Evolutionary conservation across 352 stramenopile species (phyloP).

Genomic region (Globisporangium nunn): DNA sequence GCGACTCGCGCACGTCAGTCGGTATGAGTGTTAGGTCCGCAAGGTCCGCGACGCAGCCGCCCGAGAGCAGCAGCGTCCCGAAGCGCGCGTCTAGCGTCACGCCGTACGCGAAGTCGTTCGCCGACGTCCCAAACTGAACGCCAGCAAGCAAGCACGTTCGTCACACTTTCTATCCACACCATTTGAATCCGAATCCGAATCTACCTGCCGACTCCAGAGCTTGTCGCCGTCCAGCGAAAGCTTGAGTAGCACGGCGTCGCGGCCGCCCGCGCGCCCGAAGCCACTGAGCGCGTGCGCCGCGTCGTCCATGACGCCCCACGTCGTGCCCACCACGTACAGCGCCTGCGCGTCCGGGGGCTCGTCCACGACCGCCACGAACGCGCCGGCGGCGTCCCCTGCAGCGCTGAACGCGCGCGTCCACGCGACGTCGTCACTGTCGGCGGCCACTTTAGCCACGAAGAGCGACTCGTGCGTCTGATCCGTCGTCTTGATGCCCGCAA

Average conservation of each 20-base stretch:
- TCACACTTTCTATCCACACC: neutral
- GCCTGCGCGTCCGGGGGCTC: constrained; percentile 21
- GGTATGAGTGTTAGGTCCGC: constrained; percentile 28
- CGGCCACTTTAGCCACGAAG: constrained; percentile 46
- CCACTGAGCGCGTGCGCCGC: constrained; percentile 55
- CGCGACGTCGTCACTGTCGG: constrained; percentile 23
- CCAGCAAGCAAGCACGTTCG: neutral
- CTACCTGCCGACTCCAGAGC: constrained; percentile 56
- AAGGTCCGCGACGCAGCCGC: constrained; percentile 34
- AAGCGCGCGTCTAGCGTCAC: constrained; percentile 38
- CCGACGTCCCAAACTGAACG: constrained; percentile 51
- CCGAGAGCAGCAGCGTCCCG: constrained; percentile 46
- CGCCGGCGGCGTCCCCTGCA: constrained; percentile 44
- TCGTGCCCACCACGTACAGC: constrained; percentile 61
- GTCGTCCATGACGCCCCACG: constrained; percentile 70
- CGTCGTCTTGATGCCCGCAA: constrained; percentile 44
- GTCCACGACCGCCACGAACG: constrained; percentile 43
- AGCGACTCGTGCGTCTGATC: constrained; percentile 27
- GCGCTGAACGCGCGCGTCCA: constrained; percentile 45
- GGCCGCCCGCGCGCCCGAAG: constrained; percentile 59
- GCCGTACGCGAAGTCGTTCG: constrained; percentile 55
- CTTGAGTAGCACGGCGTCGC: constrained; percentile 65
- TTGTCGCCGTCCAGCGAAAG: constrained; percentile 41
- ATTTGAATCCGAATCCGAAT: too few species aligned
- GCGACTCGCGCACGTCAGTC: constrained; percentile 29